Base-by-base conservation (phyloP, 1,284 basidiomycete genomes). In the Bondarzewia mesenterica region DNA sequence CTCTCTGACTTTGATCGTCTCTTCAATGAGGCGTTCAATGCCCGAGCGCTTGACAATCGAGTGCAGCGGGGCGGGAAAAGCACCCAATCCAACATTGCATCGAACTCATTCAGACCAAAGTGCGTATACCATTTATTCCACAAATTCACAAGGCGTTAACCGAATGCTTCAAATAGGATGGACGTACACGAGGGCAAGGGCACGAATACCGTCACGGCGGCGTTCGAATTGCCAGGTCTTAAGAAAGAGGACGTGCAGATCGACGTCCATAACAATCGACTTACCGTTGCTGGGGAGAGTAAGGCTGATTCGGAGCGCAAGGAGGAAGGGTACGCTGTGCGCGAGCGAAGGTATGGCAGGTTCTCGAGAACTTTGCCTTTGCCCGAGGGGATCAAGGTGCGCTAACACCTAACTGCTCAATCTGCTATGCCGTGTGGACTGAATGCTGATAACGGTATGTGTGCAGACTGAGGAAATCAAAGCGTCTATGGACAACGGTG, bases 341-440 rank as follows among this genome's bases (percentile, higher is more conserved):
- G 73, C 44, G 78, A 79, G 62, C 66, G 76, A 22, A 63, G 66
- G 42, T 70, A 54, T 42, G 76, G 75, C 45, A 73, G 64, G 46
- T 75, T 77, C 57, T 65, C 70, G 16, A 68, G 77, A 29, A 66
- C 66, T 2, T 41, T 78, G 48, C 59, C 65, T 42, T 66, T 78
- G 7, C 75, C 77, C 27, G 57, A 62, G 50, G 75, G 76, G 2
- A 60, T 72, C 44, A 73, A 76, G 71, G 76, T 73, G 46, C 53
- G 62, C 50, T n/a, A 15, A 15, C 23, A n/a, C 27, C 37, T 5
- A 36, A 25, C 5, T 22, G 38, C 18, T 20, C 29, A 6, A 4
- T 12, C 10, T 7, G 29, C 5, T 7, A 45, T n/a, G n/a, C n/a
- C n/a, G n/a, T n/a, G n/a, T 26, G 39, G 27, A 27, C 35, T n/a